Conservation (phyloP, 441 rosid species). For the Melastoma candidum region DNA sequence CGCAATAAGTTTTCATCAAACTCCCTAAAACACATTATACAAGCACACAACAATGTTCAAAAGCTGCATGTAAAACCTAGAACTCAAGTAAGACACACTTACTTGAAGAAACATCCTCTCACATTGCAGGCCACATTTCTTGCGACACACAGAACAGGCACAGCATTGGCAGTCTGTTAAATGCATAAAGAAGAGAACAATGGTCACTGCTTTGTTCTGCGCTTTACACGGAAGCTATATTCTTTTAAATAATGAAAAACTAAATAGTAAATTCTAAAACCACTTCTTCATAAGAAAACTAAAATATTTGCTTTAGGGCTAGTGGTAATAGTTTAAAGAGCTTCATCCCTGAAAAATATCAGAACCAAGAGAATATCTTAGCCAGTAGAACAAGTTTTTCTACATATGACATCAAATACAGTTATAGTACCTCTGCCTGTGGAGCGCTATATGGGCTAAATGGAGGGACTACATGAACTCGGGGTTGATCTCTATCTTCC, state of each 20-base stretch:
- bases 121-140: conserved; percentile 99
- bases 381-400: conserved; percentile 2
- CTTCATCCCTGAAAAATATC: neutral
- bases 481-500: conserved; percentile 99
- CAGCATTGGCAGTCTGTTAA: conserved; percentile 63
- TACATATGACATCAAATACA: conserved; percentile 10
- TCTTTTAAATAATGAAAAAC: too few relatives aligned
- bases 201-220: neutral
- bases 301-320: too few relatives aligned
- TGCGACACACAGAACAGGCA: conserved; percentile 91
- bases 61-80: neutral
- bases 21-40: conserved; percentile 45
- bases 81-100: conserved; percentile 22
- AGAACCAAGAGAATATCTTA: neutral
- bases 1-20: conserved; percentile 82
- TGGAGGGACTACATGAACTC: conserved; percentile 93
- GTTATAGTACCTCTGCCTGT: conserved; percentile 67
- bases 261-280: too few relatives aligned
- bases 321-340: too few relatives aligned
- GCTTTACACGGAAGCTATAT: neutral
- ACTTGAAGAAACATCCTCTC: conserved; percentile 95
- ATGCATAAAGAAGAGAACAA: conserved; percentile 7
- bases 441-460: conserved; percentile 95
- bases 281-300: too few relatives aligned
- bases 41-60: neutral